Conservation (phyloP, 129 eudicot genomes). For the Flaveria bidentis region DNA sequence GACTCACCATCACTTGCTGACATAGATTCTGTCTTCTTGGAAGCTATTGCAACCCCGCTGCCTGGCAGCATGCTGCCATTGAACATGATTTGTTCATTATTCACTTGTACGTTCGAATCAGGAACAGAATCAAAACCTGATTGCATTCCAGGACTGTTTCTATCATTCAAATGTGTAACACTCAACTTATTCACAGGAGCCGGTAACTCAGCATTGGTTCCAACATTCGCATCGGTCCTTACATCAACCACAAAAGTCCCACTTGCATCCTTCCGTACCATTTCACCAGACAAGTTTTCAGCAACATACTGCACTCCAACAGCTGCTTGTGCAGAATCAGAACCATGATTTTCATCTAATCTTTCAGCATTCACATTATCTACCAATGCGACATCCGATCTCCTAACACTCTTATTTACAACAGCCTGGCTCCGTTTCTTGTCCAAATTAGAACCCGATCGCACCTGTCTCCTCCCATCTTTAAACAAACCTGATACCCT, state of each 20-base stretch:
- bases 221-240: slow-evolving; percentile 22
- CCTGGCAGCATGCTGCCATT: slow-evolving; percentile 16
- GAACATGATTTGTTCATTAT: slow-evolving; percentile 32
- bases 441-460: slow-evolving; percentile 48
- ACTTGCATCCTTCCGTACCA: no score
- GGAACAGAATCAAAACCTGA: slow-evolving; percentile 27
- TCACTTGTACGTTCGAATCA: slow-evolving; percentile 28
- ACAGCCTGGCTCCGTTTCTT: slow-evolving; percentile 40
- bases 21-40: slow-evolving; percentile 39
- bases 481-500: slow-evolving; percentile 26
- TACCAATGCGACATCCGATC: slow-evolving; percentile 16
- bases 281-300: slow-evolving; percentile 22
- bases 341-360: slow-evolving; percentile 30
- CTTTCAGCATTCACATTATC: slow-evolving; percentile 38
- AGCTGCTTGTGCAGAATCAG: slow-evolving; percentile 30
- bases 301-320: slow-evolving; percentile 37
- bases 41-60: slow-evolving; percentile 28
- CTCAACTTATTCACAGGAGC: slow-evolving; percentile 9
- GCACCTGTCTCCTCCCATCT: slow-evolving; percentile 50
- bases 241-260: background rate
- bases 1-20: slow-evolving; percentile 62
- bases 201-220: slow-evolving; percentile 26
- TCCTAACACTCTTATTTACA: slow-evolving; percentile 31
- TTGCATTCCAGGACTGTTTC: slow-evolving; percentile 22
- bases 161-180: background rate